These are phyloP conservation scores for Coniochaeta hoffmannii DNA, from an alignment of 2,329 filamentous ascomycete species.

Conservation along the genomic window DNA sequence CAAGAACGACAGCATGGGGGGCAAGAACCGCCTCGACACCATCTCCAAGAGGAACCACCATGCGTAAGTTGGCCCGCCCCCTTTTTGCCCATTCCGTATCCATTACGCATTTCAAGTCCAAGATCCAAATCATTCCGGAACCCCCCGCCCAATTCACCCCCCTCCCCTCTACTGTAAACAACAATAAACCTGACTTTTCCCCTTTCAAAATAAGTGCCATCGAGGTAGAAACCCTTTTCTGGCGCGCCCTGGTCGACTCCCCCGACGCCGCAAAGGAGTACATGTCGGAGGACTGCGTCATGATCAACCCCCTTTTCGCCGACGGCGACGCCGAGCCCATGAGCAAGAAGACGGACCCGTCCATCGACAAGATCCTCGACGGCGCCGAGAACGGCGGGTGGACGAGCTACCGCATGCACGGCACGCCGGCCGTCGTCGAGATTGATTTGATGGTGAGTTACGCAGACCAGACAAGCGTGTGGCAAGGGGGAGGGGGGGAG, in stretches of 20 bases:
- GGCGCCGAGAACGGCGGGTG: conserved; percentile 18
- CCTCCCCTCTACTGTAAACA: too few relatives aligned
- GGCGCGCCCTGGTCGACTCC: conserved; percentile 29
- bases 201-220: conserved; percentile 15
- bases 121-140: too few relatives aligned
- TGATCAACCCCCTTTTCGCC: conserved; percentile 27
- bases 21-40: conserved; percentile 25
- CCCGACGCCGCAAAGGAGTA: conserved; percentile 26
- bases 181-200: too few relatives aligned
- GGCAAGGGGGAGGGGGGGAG: too few relatives aligned
- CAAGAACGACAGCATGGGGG: conserved; percentile 16
- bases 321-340: conserved; percentile 18
- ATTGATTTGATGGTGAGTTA: conserved; percentile 24
- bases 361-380: conserved; percentile 21
- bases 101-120: too few relatives aligned
- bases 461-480: too few relatives aligned
- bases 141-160: too few relatives aligned
- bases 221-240: conserved; percentile 29
- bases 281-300: conserved; percentile 28
- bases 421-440: conserved; percentile 26
- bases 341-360: conserved; percentile 18
- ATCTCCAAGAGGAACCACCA: conserved; percentile 30
- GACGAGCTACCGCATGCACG: conserved; percentile 23
- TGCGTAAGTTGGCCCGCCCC: too few relatives aligned
- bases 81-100: too few relatives aligned